Evolutionary conservation across 306 rosid species (phyloP).

Genomic region (Cicer arietinum): DNA sequence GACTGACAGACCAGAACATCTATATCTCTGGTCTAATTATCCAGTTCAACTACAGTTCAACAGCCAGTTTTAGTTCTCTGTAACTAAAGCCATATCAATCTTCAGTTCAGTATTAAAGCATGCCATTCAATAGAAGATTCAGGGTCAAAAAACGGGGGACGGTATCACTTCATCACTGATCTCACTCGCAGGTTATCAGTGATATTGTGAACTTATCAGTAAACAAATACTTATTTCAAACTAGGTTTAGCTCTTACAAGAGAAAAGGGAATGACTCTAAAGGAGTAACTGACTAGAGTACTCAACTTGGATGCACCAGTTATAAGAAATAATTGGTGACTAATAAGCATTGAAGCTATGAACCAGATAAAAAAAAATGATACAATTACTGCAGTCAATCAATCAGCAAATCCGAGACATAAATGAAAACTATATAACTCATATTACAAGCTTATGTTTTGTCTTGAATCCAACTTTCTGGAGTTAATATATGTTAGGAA

Average conservation of each 20-base stretch:
- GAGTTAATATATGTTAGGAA: neutral
- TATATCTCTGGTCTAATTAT: constrained; percentile 10
- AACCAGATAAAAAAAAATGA: neutral
- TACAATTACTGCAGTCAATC: neutral
- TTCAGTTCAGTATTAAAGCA: neutral
- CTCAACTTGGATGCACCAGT: neutral
- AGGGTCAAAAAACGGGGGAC: neutral
- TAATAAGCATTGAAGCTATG: neutral
- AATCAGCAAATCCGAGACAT: neutral
- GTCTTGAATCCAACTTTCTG: neutral
- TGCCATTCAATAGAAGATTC: neutral
- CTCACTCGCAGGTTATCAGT: constrained; percentile 1
- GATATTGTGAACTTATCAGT: neutral
- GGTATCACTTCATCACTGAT: neutral
- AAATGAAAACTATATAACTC: neutral
- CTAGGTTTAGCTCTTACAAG: neutral
- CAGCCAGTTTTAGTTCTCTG: neutral
- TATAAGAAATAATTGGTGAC: neutral
- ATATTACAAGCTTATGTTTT: neutral
- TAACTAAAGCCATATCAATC: constrained; percentile 1
- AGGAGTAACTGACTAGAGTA: constrained; percentile 10
- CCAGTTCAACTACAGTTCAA: neutral
- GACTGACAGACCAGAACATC: neutral
- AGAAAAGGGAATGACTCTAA: neutral
- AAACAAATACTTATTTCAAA: neutral